Base-by-base conservation (phyloP, 129 eudicot genomes). In the Erigeron canadensis region DNA sequence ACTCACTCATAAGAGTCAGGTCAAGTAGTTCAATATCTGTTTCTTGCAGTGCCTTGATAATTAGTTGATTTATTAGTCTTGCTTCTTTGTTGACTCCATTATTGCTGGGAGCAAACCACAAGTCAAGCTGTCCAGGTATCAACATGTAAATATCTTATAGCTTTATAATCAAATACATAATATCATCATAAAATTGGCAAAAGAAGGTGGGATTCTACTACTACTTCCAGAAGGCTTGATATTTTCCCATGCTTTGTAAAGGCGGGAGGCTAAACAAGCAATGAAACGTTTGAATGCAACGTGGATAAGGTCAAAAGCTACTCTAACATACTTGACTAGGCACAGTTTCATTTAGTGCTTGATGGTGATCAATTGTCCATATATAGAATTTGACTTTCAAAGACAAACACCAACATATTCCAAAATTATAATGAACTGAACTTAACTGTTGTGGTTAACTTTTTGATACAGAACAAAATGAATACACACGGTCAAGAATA, bases 31-130 rank as follows among this genome's bases (percentile, higher is more conserved):
- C 78, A 17, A 89, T 80, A 75, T 79, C 76, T 4, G 96, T 87
- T 59, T 81, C 90, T 80, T 63, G 87, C 21, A 89, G 39, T 16
- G 84, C 70, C 75, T 81, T 82, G 66, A 74, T 56, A 28, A 94
- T 89, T 39, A 87, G 2, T 11, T 23, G 69, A 75, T 94, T 94
- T 8, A 85, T 69, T 48, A 66, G 38, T 74, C 98, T 80, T 34
- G 92, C 98, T 86, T 94, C 98, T 84, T 89, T 94, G 81, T 94
- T 94, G 60, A 89, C 95, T 79, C 97, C 98, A 68, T 89, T 84
- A 67, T 89, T 84, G 72, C 80, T 75, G 73, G 93, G 98, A 76
- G 89, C 98, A 82, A 94, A 94, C 98, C 98, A 94, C 83, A 75
- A 64, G 81, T 94, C 98, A 63, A 94, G 90, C 98, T 93, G 89